A percentile compares a stretch with the other conserved stretches of the same genome.
These are phyloP conservation scores for Eucalyptus curtisii DNA, from an alignment of 345 rosid species.

Conservation along the genomic window DNA sequence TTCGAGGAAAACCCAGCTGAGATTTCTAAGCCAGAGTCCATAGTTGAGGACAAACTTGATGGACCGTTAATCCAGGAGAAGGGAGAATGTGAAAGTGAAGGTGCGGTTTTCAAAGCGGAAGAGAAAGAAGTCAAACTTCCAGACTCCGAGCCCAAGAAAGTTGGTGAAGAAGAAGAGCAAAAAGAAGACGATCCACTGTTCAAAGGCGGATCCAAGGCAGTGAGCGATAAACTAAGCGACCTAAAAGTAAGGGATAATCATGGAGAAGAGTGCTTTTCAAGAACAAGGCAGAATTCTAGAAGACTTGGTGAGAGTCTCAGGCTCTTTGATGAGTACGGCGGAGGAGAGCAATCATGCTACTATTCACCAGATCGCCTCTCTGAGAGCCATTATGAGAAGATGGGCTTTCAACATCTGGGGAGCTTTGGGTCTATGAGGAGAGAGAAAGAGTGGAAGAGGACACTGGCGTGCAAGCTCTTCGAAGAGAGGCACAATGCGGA, in stretches of 20 bases:
- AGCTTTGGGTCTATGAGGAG: conserved; percentile 79
- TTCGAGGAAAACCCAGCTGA: conserved; percentile 6
- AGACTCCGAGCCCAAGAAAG: conserved; percentile 32
- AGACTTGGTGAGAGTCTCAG: conserved; percentile 3
- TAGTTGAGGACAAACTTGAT: not conserved
- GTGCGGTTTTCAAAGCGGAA: not conserved
- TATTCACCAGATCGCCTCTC: not conserved
- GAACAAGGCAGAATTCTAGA: conserved; percentile 6
- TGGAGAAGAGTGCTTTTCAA: not conserved
- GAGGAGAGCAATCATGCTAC: not conserved
- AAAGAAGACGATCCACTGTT: not conserved
- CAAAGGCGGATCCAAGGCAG: conserved; percentile 49
- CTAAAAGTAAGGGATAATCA: not conserved
- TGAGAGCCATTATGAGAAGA: not conserved
- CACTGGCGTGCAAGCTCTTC: conserved; percentile 84
- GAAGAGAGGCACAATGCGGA: conserved; percentile 68
- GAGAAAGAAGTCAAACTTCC: conserved; percentile 29
- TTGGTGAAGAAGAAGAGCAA: conserved; percentile 6
- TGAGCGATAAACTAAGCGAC: not conserved
- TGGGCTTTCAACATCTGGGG: conserved; percentile 12
- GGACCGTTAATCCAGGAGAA: not conserved
- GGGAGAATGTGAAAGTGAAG: not conserved
- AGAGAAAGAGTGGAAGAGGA: conserved; percentile 94
- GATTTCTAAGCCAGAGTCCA: not conserved
- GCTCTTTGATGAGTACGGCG: not conserved